Evolutionary conservation across 2,329 filamentous ascomycete species (phyloP).

Genomic region (Proliferodiscus dingleyae): DNA sequence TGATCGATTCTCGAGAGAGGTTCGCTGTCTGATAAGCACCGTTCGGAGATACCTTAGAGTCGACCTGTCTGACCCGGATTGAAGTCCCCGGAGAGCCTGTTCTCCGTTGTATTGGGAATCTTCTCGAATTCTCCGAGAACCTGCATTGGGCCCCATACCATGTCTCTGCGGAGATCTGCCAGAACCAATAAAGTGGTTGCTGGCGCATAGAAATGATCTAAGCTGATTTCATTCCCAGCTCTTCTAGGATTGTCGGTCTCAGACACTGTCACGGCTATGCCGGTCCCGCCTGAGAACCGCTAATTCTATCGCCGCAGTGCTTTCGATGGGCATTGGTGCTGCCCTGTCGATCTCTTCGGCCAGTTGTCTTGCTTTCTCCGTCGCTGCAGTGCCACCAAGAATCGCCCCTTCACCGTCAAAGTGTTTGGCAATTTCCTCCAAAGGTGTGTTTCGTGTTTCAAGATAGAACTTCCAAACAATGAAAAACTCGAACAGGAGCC

Average conservation of each 20-base stretch:
- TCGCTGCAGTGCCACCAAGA: conserved; percentile 9
- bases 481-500: conserved; percentile 22
- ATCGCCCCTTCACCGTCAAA: conserved; percentile 39
- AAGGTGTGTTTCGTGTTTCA: conserved; percentile 38
- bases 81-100: no score
- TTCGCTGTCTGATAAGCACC: no score
- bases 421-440: conserved; percentile 40
- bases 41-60: no score
- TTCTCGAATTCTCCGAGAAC: no score
- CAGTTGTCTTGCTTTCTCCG: conserved; percentile 12
- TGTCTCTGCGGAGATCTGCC: no score
- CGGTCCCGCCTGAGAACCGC: neutral
- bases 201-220: no score
- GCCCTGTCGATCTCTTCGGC: conserved; percentile 12
- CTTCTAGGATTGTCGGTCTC: neutral
- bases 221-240: conserved; percentile 4
- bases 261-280: neutral
- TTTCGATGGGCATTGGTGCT: neutral
- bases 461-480: conserved; percentile 30
- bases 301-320: neutral
- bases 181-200: no score
- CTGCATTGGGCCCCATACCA: no score
- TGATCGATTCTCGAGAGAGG: no score
- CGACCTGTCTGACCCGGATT: no score
- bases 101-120: no score